These are phyloP conservation scores for Vaccinium myrtillus DNA, from an alignment of 148 eudicot species.

Conservation along the genomic window DNA sequence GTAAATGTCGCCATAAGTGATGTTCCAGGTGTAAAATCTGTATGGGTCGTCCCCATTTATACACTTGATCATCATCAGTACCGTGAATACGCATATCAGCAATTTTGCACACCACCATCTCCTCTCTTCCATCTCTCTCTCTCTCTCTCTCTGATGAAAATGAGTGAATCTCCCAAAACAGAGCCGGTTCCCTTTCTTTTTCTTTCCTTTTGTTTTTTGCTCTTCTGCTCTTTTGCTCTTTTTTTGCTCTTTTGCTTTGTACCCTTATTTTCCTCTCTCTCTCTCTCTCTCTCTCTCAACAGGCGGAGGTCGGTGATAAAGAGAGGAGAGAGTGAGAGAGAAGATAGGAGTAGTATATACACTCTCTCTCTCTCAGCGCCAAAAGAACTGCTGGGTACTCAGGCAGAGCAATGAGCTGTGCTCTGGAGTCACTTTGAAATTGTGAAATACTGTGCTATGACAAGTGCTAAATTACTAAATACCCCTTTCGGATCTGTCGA, in stretches of 20 bases:
- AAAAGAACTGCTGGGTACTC: neutral
- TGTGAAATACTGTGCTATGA: neutral
- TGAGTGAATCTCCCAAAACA: slow-evolving; percentile 1
- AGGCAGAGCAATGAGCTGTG: slow-evolving; percentile 2
- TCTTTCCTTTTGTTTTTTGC: neutral
- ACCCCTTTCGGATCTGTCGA: neutral
- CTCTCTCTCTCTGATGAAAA: slow-evolving; percentile 6
- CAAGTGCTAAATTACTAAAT: neutral
- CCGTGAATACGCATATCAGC: neutral
- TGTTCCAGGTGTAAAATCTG: slow-evolving; percentile 34
- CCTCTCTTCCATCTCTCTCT: slow-evolving; percentile 10
- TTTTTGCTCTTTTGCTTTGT: slow-evolving; percentile 13
- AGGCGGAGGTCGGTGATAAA: neutral
- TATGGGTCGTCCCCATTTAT: slow-evolving; percentile 33
- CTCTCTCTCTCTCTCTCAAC: neutral
- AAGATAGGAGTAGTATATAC: neutral
- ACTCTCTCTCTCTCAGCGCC: neutral
- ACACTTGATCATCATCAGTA: neutral
- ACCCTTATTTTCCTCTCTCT: neutral
- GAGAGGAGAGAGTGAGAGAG: neutral
- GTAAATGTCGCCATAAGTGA: slow-evolving; percentile 33
- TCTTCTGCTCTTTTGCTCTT: slow-evolving; percentile 6
- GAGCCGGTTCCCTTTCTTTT: too few species aligned
- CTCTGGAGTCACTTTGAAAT: neutral
- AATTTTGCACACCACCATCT: slow-evolving; percentile 8